Evolutionary conservation across 495 filamentous ascomycete genomes (phyloP).

Genomic region (Lindgomyces ingoldianus): DNA sequence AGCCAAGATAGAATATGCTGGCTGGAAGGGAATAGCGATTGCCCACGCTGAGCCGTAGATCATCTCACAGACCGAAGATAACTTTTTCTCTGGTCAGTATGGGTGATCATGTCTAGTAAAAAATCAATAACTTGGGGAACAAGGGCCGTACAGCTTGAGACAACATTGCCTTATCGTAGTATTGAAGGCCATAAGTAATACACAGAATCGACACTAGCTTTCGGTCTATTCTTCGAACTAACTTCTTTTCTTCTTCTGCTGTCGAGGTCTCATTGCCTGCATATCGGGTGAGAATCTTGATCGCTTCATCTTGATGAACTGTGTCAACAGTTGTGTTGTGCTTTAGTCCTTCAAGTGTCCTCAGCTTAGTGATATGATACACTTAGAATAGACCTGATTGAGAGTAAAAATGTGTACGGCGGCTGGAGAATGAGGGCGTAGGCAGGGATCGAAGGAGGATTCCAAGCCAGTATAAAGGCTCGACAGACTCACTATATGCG

Average conservation of each 20-base stretch:
- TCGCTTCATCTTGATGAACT: constrained; percentile 50
- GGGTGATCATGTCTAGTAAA: not conserved
- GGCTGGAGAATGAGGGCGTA: too few relatives aligned
- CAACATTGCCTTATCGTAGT: constrained; percentile 50
- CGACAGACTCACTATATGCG: not conserved
- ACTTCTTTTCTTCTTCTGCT: constrained; percentile 45
- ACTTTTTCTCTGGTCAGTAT: too few relatives aligned
- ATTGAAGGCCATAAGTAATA: constrained; percentile 51
- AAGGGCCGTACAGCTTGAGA: constrained; percentile 42
- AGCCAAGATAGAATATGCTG: constrained; percentile 54
- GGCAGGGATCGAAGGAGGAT: not conserved
- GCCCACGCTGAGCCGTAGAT: constrained; percentile 45
- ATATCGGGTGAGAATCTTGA: constrained; percentile 47
- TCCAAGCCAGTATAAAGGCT: not conserved
- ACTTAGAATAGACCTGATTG: too few relatives aligned
- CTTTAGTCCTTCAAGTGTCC: constrained; percentile 11
- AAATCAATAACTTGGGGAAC: not conserved
- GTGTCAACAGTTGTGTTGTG: constrained; percentile 42
- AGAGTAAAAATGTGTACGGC: too few relatives aligned
- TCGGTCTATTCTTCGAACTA: constrained; percentile 49
- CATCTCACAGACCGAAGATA: constrained; percentile 46
- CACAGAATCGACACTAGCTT: constrained; percentile 55
- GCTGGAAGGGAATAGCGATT: constrained; percentile 47
- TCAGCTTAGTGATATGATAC: not conserved
- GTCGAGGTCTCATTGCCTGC: constrained; percentile 49